Evolutionary conservation across 805 yeast genomes (phyloP), one percentile per base, ranked within the genome.

Genomic region (Peterozyma toletana): DNA sequence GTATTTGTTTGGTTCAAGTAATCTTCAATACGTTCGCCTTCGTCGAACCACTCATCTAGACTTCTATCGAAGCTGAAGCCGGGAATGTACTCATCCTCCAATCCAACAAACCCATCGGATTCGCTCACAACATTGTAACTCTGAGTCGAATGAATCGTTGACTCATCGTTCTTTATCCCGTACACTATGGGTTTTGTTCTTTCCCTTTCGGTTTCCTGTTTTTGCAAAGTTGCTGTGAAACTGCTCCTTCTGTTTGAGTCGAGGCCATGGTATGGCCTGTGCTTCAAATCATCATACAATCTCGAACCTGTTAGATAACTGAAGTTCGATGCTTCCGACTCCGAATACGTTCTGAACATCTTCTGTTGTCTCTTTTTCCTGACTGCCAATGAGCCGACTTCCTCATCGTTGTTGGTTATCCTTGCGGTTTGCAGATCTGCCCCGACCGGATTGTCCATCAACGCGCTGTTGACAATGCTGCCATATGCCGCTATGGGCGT

Each of bases 81-180:
- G 0, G 91, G 91, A 13, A 86, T 73, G 53, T 84, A 85, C 54
- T 86, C 93, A 57, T 84, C 91, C 53, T 80, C 83, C 50, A 83
- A 64, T 1, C 87, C 89, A 31, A 45, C 54, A 33, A 55, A 49
- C 4, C 41, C 42, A 37, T 41, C 40, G 10, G 47, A 57, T 9
- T 45, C 38, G 38, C 60, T 60, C 11, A 41, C 29, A 30, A 35
- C 33, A 30, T 50, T 37, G 15, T 31, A 31, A 31, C 34, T 31
- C 9, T 33, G 14, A 17, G 34, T 34, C 30, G 44, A 50, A 9
- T 35, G 35, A 9, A 53, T 51, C 13, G 37, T 43, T 16, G 42
- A 51, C 11, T 48, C 41, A 21, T 37, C 48, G 31, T 42, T 48
- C 14, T 52, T 48, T 18, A 50, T 50, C 34, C 50, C 48, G n/a